Evolutionary conservation across 2,329 filamentous ascomycete genomes (phyloP).

Genomic region (Penicillium nordicum): DNA sequence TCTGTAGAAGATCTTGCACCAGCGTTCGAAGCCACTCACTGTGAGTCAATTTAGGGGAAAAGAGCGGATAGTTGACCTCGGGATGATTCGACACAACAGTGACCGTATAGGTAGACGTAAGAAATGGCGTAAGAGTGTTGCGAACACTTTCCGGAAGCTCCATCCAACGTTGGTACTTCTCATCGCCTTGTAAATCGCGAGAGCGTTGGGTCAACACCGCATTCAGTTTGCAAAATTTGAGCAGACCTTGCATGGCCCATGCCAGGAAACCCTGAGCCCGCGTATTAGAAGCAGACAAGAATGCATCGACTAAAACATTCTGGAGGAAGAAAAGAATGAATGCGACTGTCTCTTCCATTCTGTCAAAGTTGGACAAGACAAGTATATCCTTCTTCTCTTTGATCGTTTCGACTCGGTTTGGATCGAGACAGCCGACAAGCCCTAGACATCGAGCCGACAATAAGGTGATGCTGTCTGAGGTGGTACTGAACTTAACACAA

Average conservation of each 20-base stretch:
- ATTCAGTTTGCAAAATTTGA: slow-evolving; percentile 72
- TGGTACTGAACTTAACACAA: slow-evolving; percentile 71
- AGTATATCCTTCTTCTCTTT: slow-evolving; percentile 79
- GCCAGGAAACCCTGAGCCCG: slow-evolving; percentile 86
- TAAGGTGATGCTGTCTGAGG: slow-evolving; percentile 63
- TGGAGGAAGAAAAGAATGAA: slow-evolving; percentile 85
- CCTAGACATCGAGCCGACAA: slow-evolving; percentile 81
- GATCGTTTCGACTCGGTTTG: slow-evolving; percentile 78
- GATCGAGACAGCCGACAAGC: slow-evolving; percentile 84
- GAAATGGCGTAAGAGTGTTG: slow-evolving; percentile 81
- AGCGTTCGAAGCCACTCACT: slow-evolving; percentile 77
- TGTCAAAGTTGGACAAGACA: slow-evolving; percentile 80
- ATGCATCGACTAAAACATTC: slow-evolving; percentile 83
- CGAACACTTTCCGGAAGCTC: slow-evolving; percentile 72
- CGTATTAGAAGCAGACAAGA: slow-evolving; percentile 84
- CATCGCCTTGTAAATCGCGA: slow-evolving; percentile 54
- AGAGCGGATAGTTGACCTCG: slow-evolving; percentile 72
- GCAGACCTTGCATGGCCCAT: slow-evolving; percentile 88
- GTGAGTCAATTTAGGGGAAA: slow-evolving; percentile 65
- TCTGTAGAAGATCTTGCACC: slow-evolving; percentile 76
- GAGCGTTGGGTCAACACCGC: slow-evolving; percentile 52
- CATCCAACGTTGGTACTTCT: slow-evolving; percentile 71
- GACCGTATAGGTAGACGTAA: slow-evolving; percentile 78
- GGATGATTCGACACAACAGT: slow-evolving; percentile 56
- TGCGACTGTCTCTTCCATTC: slow-evolving; percentile 71